Evolutionary conservation across 2,329 filamentous ascomycete genomes (phyloP), one percentile per base, ranked within the genome.

Genomic region (Colletotrichum destructivum): DNA sequence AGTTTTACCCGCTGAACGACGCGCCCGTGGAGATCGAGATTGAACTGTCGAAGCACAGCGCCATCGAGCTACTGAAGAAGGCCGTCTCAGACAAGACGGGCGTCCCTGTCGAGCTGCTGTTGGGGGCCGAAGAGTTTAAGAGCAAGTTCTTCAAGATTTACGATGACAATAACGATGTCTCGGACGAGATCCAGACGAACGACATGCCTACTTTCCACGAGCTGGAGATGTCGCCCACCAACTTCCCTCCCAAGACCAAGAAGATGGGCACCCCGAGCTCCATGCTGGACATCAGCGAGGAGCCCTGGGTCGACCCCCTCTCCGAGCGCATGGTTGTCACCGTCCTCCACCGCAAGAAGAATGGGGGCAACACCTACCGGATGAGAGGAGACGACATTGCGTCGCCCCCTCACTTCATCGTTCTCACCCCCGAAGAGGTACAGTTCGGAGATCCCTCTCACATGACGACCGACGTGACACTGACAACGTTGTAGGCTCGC

Each of bases 101-200:
- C 46, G 87, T 95, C 49, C 90, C 88, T 66, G 79, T 86, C 61
- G 87, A 91, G 59, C 88, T 90, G 15, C 79, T 98, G n/a, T 90
- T 98, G 78, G 91, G 92, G 16, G 92, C 90, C 1, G 96, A 99
- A 77, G 90, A 97, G 62, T 97, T 94, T 80, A 93, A 90, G 75
- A 87, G 90, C 75, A 94, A 92, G 76, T 95, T 98, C 81, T 98
- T 95, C 85, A 96, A 95, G 78, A 88, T 94, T 61, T 95, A 96
- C 75, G 89, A 94, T 31, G 93, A 98, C 76, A 84, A 83, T 5
- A 79, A 81, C 9, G 86, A 87, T 40, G 90, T 95, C 12, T 90
- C 91, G 0, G 95, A 98, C 67, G 90, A 91, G 59, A 95, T 98
- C 65, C 81, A 85, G 31, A 74, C 78, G 26, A 93, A 93, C 69